Base-by-base conservation (phyloP, 306 rosid species). In the Parietaria judaica region DNA sequence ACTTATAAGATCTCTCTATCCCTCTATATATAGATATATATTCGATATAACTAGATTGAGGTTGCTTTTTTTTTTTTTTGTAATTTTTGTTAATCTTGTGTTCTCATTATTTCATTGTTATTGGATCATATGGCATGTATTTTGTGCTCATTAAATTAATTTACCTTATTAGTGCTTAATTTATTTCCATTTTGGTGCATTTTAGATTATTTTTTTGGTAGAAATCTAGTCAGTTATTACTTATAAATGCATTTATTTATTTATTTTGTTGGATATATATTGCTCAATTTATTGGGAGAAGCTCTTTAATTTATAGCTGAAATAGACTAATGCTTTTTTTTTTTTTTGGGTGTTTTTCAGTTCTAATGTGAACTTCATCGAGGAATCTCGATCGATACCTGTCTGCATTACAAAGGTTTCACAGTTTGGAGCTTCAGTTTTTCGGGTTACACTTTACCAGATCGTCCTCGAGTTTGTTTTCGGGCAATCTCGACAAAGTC, bases 401-500 rank as follows among this genome's bases (percentile, higher is more conserved):
- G 52, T 9, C 36, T 64, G 56, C 35, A 48, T 64, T 41, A 31
- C 58, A 64, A 71, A 67, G 73, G 72, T 63, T 63, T 70, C 55
- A 66, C 77, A 74, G 59, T 49, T 74, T 59, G 66, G 43, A 63
- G 44, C 63, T 38, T 57, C 6, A 37, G 49, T 66, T 49, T 37
- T 55, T 64, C 5, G 74, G 6, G 1, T 41, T 41, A 41, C 45
- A 41, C 7, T 41, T 54, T 66, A 61, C 63, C 48, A 70, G 69
- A 57, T 70, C 76, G 36, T 61, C 74, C 48, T 55, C 68, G 36
- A 45, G 62, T 36, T 59, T 50, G 41, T 60, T 69, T 9, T 68
- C 47, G 67, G 64, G 55, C 72, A 50, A 56, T 67, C 77, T 71
- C 74, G 14, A 36, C 46, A 57, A 57, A 36, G 38, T n/a, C 15